Evolutionary conservation across 257 asterid species (phyloP).

Genomic region (Petunia secreta): DNA sequence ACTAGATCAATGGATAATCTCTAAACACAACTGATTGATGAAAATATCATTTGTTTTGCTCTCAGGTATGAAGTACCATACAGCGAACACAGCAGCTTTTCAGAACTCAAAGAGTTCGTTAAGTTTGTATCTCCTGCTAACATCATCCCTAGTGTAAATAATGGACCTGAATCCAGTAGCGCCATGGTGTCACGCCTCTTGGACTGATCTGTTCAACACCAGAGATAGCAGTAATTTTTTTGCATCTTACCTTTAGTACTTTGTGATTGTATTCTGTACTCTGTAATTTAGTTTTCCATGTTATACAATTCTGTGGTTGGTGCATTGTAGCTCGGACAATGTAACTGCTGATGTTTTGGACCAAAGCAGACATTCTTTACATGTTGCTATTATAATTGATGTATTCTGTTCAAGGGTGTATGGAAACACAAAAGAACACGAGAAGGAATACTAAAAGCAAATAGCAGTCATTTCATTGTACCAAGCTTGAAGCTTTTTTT

Average conservation of each 20-base stretch:
- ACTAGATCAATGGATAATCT: not conserved
- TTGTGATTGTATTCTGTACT: not conserved
- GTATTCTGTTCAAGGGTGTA: not conserved
- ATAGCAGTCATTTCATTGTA: too few relatives aligned
- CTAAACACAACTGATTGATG: not conserved
- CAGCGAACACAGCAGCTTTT: constrained; percentile 91
- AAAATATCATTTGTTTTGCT: not conserved
- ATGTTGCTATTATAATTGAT: not conserved
- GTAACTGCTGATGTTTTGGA: not conserved
- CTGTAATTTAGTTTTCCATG: not conserved
- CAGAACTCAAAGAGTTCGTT: constrained; percentile 83
- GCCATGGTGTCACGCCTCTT: constrained; percentile 76
- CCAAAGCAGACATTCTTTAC: not conserved
- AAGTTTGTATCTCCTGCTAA: constrained; percentile 68
- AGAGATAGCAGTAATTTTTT: not conserved
- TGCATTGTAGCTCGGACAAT: not conserved
- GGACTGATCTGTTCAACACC: constrained; percentile 23
- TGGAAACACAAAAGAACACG: not conserved
- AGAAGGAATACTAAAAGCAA: not conserved
- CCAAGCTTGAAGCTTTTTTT: too few relatives aligned
- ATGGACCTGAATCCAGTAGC: constrained; percentile 68
- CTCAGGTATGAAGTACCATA: constrained; percentile 96
- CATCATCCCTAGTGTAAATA: constrained; percentile 88
- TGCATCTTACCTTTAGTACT: constrained; percentile 11
- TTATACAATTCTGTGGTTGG: not conserved